Evolutionary conservation across 73 alveolate genomes (phyloP), one percentile per base, ranked within the genome.

Genomic region (Paramecium primaurelia): DNA sequence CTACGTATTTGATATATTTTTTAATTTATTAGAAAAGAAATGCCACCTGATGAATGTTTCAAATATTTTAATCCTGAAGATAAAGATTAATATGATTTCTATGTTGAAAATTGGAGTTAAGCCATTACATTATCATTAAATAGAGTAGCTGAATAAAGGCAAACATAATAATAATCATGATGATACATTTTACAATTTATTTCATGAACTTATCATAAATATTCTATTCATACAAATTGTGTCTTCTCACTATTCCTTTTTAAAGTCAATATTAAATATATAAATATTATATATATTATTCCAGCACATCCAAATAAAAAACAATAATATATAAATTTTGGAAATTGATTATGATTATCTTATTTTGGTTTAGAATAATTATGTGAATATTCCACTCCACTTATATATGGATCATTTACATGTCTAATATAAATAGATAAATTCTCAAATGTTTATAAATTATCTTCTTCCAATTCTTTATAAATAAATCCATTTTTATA

Each of bases 11-110:
- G 8, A 8, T 9, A 0, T 75, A 22, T 12, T 64, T 5, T 28
- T 25, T 84, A n/a, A n/a, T 54, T 54, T 0, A 47, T 26, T 37
- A 54, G 86, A 2, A 38, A 58, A 32, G 93, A 92, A 20, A 86
- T 86, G 92, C 54, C 86, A 9, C 68, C 75, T 36, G 93, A 69
- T 26, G 94, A 86, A 44, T 92, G 95, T 28, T 86, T 92, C 51
- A 44, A 59, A 40, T 85, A 45, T 59, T 92, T 92, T 92, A 92
- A 92, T 59, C 95, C 95, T 40, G 86, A 38, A 58, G 77, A 38
- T 5, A 37, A 88, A 54, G 94, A 71, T 14, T 32, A 64, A 36
- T 88, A 88, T 45, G 51, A 71, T 28, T 88, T 3, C 38, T 49
- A 51, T 20, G 25, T 88, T 49, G 91, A 64, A 64, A 64, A 60